Conservation (phyloP, 257 asterid genomes). For the Solanum bulbocastanum region DNA sequence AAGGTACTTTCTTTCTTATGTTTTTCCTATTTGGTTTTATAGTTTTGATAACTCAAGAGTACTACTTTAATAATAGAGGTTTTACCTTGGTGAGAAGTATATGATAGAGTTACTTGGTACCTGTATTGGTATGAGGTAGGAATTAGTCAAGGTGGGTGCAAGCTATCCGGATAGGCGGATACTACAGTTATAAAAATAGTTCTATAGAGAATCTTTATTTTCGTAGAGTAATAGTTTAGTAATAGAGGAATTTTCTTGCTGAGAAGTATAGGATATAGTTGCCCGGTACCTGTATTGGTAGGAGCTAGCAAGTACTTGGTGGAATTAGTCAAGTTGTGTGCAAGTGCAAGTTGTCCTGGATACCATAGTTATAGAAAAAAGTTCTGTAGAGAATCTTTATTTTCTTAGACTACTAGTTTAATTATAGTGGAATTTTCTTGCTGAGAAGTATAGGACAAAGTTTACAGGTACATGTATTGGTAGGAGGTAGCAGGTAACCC, state of each 20-base stretch:
- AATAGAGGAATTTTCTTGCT: background rate
- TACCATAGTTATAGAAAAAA: background rate
- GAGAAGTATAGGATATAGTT: background rate
- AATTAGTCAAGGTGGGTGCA: background rate
- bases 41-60: background rate
- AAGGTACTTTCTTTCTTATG: constrained; percentile 5
- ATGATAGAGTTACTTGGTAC: background rate
- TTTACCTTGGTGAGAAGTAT: background rate
- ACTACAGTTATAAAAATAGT: too few species aligned
- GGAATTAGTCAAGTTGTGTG: background rate
- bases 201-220: too few species aligned
- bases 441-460: background rate
- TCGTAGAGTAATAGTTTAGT: too few species aligned
- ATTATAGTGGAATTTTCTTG: background rate
- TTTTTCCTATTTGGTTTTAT: background rate
- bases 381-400: background rate
- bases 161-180: too few species aligned
- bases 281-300: background rate
- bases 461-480: background rate
- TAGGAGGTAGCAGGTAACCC: background rate
- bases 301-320: too few species aligned
- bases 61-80: background rate
- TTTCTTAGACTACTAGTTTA: background rate
- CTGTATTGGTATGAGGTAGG: background rate
- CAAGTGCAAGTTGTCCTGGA: background rate